A percentile compares a stretch with the other conserved stretches of the same genome.
phyloP scores from a whole-genome alignment of 768 basidiomycete genomes.

The Lyophyllum atratum region DNA sequence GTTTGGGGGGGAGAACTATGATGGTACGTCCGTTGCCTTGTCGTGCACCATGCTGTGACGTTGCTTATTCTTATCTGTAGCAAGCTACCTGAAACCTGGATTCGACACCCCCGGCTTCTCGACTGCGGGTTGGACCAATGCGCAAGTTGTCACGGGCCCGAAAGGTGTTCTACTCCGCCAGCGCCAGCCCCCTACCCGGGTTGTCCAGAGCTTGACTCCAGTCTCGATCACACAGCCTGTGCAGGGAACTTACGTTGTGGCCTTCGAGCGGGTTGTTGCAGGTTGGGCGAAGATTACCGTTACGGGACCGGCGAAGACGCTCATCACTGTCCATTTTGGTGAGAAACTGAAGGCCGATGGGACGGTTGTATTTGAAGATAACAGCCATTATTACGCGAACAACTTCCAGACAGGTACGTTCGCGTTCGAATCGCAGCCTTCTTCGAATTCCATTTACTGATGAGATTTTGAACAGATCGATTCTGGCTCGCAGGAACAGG shows the following conservation, averaged over 20 bases:
- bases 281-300: slow-evolving; percentile 29
- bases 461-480: slow-evolving; percentile 13
- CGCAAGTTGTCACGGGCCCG: slow-evolving; percentile 20
- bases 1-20: slow-evolving; percentile 31
- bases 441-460: background rate
- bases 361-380: slow-evolving; percentile 13
- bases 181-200: slow-evolving; percentile 25
- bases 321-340: slow-evolving; percentile 31
- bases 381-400: slow-evolving; percentile 22
- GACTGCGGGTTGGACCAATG: slow-evolving; percentile 21
- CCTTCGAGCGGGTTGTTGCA: slow-evolving; percentile 27
- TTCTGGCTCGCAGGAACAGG: slow-evolving; percentile 27
- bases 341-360: slow-evolving; percentile 27
- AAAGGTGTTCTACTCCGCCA: slow-evolving; percentile 22
- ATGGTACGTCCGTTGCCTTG: slow-evolving; percentile 20
- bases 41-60: background rate
- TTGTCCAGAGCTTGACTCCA: slow-evolving; percentile 23
- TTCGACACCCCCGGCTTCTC: slow-evolving; percentile 23
- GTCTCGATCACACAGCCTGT: slow-evolving; percentile 25
- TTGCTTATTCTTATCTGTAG: slow-evolving; percentile 11
- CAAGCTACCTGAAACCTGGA: slow-evolving; percentile 22
- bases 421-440: background rate
- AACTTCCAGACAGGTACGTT: slow-evolving; percentile 24
- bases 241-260: slow-evolving; percentile 23
- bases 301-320: slow-evolving; percentile 22